Evolutionary conservation across 2,329 filamentous ascomycete genomes (phyloP).

Genomic region (Neonectria neomacrospora): DNA sequence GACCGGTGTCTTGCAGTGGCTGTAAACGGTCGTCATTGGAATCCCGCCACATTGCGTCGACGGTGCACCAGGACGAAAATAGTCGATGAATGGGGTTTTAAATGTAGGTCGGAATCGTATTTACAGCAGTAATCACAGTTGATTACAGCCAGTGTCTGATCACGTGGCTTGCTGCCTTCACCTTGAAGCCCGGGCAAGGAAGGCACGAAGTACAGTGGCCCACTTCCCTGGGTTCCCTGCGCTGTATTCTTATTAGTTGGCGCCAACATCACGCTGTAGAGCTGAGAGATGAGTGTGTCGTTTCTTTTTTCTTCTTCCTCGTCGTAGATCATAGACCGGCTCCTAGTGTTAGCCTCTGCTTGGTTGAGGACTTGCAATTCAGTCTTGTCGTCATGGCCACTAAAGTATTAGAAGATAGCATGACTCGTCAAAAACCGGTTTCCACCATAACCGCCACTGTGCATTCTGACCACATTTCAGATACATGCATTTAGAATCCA

Average conservation of each 20-base stretch:
- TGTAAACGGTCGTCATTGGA: not conserved
- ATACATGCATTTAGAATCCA: not conserved
- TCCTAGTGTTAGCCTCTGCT: not conserved
- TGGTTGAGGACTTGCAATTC: not conserved
- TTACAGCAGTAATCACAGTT: not conserved
- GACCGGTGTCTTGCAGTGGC: slow-evolving; percentile 1
- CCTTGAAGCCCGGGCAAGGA: not conserved
- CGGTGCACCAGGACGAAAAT: not conserved
- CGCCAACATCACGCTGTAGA: not conserved
- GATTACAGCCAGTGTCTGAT: not conserved
- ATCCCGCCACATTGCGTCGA: not conserved
- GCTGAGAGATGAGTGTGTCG: not conserved
- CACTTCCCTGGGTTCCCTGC: not conserved
- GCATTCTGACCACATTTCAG: not conserved
- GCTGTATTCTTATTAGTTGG: not conserved
- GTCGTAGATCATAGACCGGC: not conserved
- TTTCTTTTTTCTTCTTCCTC: not conserved
- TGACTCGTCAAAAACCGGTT: not conserved
- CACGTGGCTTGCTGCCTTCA: not conserved
- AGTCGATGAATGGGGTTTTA: not conserved
- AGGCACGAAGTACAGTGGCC: not conserved
- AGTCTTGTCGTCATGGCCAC: too few relatives aligned
- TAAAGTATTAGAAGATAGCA: not conserved
- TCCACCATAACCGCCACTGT: not conserved
- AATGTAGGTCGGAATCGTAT: not conserved